Percentiles rank a stretch among this genome's conserved stretches.
These are phyloP conservation scores for Globisporangium polare DNA, from an alignment of 352 stramenopile genomes.

Conservation along the genomic window DNA sequence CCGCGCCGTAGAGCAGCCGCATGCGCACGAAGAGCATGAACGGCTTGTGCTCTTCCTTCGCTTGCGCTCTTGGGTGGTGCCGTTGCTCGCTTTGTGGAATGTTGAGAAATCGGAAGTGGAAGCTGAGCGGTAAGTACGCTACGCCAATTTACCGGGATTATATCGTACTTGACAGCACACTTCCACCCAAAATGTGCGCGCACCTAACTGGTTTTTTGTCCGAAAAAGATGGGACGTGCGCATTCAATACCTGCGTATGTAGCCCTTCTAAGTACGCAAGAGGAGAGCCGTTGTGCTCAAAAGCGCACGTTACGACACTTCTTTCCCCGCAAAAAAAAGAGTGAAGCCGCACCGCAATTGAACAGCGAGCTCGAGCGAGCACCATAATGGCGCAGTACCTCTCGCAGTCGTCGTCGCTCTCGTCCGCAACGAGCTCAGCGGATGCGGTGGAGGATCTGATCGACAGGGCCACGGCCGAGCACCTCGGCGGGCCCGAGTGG, in stretches of 20 bases:
- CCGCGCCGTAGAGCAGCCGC: conserved; percentile 66
- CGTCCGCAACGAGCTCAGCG: not conserved
- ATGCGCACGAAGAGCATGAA: conserved; percentile 41
- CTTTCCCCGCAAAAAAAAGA: too few relatives aligned
- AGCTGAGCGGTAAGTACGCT: not conserved
- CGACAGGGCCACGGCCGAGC: conserved; percentile 47
- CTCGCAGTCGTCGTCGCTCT: conserved; percentile 6
- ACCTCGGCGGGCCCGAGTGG: conserved; percentile 56
- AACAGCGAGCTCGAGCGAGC: not conserved
- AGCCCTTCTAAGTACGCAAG: too few relatives aligned
- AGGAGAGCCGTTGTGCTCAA: too few relatives aligned
- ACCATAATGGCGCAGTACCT: not conserved
- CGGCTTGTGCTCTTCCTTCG: not conserved
- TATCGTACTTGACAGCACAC: not conserved
- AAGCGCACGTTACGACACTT: too few relatives aligned
- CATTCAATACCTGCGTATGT: too few relatives aligned
- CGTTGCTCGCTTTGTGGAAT: not conserved
- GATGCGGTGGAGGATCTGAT: conserved; percentile 40
- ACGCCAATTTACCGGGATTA: not conserved
- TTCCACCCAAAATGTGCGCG: not conserved
- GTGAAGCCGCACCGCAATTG: not conserved
- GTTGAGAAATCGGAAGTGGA: not conserved
- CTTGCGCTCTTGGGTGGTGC: not conserved
- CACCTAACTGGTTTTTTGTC: not conserved
- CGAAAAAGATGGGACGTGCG: too few relatives aligned